phyloP scores from a whole-genome alignment of 2,329 filamentous ascomycete species.

The Drechslerella dactyloides region DNA sequence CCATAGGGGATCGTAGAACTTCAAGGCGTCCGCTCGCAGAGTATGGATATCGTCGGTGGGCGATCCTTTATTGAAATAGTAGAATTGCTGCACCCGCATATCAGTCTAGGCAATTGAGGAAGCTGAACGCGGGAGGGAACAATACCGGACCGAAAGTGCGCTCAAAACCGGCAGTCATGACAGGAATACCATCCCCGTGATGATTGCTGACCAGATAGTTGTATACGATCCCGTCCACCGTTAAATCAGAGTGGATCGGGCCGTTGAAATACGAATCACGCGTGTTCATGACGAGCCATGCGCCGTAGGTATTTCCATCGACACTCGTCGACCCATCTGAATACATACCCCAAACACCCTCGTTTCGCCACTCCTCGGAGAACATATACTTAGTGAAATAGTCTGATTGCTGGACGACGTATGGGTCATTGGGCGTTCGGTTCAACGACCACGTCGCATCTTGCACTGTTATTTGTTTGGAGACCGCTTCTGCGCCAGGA shows the following conservation, averaged over 20 bases:
- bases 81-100: conserved; percentile 60
- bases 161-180: conserved; percentile 70
- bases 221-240: conserved; percentile 70
- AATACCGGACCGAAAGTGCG: conserved; percentile 67
- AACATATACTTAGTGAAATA: conserved; percentile 71
- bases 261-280: conserved; percentile 69
- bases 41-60: conserved; percentile 60
- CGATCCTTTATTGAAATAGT: conserved; percentile 67
- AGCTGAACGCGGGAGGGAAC: not conserved
- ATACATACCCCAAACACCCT: conserved; percentile 58
- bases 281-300: conserved; percentile 71
- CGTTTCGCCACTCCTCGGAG: conserved; percentile 56
- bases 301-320: conserved; percentile 65
- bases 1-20: conserved; percentile 64
- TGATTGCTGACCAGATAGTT: conserved; percentile 63
- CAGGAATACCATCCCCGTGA: conserved; percentile 68
- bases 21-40: conserved; percentile 64
- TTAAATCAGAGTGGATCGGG: conserved; percentile 68
- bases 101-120: not conserved
- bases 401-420: conserved; percentile 65
- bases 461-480: conserved; percentile 64
- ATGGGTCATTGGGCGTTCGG: conserved; percentile 64
- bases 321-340: conserved; percentile 62
- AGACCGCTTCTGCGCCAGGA: conserved; percentile 60
- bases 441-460: conserved; percentile 70